Evolutionary conservation across 768 basidiomycete species (phyloP), one percentile per base, ranked within the genome.

Genomic region (Gloeostereum incarnatum): DNA sequence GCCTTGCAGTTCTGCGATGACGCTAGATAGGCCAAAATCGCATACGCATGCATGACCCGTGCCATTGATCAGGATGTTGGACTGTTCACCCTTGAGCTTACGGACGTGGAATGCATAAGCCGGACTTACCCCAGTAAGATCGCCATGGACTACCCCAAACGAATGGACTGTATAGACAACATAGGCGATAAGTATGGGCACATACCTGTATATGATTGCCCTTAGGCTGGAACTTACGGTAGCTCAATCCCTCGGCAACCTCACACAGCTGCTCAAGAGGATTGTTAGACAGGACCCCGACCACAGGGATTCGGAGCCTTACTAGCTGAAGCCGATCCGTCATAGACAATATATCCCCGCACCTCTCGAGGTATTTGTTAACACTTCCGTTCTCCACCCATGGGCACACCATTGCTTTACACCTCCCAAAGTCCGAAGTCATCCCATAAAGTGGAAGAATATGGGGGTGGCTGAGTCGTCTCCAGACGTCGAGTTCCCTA

Each of bases 1-100:
- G 4, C 53, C 53, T 27, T 58, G 48, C 20, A 65, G 46, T 24
- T 66, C 59, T 1, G 51, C 53, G 23, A 57, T 44, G 36, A 71
- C 52, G 17, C 51, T 60, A 2, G 69, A 72, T 2, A 73, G 46
- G 3, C 71, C 69, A 38, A 73, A 71, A 41, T 73, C 69, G 21
- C 60, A 58, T 5, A 74, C 49, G 19, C 61, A 61, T 1, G 63
- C 69, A 21, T 61, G 60, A 16, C 63, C 61, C 13, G 62, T 51
- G 30, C 53, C 54, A 39, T 66, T 52, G 23, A 74, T 57, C 4
- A 73, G 60, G 32, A 74, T 53, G 35, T 74, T 74, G 0, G 67
- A 59, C 69, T 70, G 51, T 3, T 13, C 17, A 18, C 9, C 8
- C 4, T 14, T 20, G 2, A 9, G 21, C 8, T 6, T 5, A 25